Percentiles rank a stretch among this genome's conserved stretches.
Evolutionary conservation across 345 rosid species (phyloP).

Genomic region (Arabis hirsuta): DNA sequence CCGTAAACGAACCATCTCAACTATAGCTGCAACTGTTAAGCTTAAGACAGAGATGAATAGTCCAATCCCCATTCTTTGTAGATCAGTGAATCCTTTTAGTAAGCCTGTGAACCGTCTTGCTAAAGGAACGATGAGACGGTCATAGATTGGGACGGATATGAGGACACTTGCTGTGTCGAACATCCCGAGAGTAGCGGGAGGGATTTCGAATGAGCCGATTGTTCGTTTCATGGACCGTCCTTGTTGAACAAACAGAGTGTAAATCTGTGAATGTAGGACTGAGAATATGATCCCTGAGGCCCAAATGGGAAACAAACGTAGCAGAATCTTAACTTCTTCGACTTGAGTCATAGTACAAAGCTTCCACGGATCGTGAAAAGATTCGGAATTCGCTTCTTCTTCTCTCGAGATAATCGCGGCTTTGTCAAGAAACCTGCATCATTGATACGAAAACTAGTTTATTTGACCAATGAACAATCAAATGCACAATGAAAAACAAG

Average conservation of each 20-base stretch:
- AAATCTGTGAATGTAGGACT: constrained; percentile 46
- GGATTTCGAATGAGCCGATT: constrained; percentile 47
- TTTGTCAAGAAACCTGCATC: constrained; percentile 53
- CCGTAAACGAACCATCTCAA: constrained; percentile 51
- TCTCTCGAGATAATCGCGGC: constrained; percentile 56
- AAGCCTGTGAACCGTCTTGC: constrained; percentile 46
- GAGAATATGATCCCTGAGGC: constrained; percentile 48
- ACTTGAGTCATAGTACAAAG: constrained; percentile 56
- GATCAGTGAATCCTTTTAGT: constrained; percentile 60
- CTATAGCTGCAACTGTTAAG: constrained; percentile 51
- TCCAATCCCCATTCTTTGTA: constrained; percentile 67
- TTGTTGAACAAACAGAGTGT: constrained; percentile 53
- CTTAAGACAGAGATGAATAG: constrained; percentile 58
- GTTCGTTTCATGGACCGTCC: constrained; percentile 49
- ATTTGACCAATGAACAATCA: neutral
- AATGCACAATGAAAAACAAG: constrained; percentile 37
- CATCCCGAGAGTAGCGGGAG: constrained; percentile 52
- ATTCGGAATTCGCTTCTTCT: constrained; percentile 49
- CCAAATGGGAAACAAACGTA: constrained; percentile 51
- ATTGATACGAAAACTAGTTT: constrained; percentile 51
- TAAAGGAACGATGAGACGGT: constrained; percentile 41
- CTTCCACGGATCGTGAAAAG: constrained; percentile 41
- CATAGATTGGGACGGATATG: constrained; percentile 49
- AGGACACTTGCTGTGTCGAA: constrained; percentile 46
- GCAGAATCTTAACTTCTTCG: constrained; percentile 52